A percentile compares a stretch with the other conserved stretches of the same genome.
Conservation (phyloP, 371 early-diverging fungal genomes). For the Rhizopus sp. region DNA sequence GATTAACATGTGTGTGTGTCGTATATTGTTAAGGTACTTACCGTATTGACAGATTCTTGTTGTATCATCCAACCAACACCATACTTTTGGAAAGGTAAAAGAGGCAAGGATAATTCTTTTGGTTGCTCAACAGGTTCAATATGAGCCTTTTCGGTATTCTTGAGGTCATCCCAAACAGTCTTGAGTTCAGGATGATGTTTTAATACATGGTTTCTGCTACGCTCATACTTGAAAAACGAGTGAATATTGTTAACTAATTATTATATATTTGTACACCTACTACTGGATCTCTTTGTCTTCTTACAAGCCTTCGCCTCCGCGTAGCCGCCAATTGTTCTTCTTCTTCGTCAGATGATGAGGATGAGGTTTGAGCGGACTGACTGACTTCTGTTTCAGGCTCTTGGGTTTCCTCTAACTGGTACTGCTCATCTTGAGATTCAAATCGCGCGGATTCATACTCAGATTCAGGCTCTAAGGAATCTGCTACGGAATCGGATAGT, state of each 20-base stretch:
- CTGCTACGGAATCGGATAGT: background rate
- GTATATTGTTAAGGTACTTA: constrained; percentile 21
- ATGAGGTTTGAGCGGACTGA: background rate
- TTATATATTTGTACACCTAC: background rate
- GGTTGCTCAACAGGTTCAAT: constrained; percentile 70
- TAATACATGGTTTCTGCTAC: constrained; percentile 27
- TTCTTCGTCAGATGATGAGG: constrained; percentile 6
- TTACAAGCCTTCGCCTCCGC: background rate
- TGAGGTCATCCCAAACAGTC: constrained; percentile 72
- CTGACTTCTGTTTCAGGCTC: background rate
- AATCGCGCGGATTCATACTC: background rate
- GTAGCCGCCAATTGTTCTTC: background rate
- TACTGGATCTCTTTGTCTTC: background rate
- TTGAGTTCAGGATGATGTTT: constrained; percentile 64
- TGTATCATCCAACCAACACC: constrained; percentile 83
- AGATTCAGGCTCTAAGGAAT: background rate
- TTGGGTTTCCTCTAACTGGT: background rate
- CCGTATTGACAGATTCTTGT: constrained; percentile 63
- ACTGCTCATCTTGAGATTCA: too few relatives aligned
- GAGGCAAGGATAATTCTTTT: constrained; percentile 63
- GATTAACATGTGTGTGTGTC: background rate
- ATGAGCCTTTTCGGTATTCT: constrained; percentile 32
- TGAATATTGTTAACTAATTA: background rate
- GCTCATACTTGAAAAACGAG: constrained; percentile 16
- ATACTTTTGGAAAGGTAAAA: constrained; percentile 89